Evolutionary conservation across 257 asterid genomes (phyloP).

Genomic region (Solanum arcanum): DNA sequence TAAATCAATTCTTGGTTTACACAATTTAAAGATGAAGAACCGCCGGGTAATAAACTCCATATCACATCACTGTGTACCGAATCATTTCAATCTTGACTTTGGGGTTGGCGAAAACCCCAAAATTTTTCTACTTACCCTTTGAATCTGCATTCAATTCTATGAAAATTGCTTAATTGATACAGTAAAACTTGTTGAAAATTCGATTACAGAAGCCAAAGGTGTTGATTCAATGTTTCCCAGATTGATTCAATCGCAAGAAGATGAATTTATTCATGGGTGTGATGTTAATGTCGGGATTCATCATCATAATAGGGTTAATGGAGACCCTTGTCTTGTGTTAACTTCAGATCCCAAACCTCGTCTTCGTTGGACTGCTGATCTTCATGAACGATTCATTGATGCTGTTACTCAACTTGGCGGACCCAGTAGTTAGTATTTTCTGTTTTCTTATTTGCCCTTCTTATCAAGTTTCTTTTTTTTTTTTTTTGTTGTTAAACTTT

Average conservation of each 20-base stretch:
- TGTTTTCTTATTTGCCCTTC: not conserved
- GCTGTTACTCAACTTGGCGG: conserved; percentile 90
- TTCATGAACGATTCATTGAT: conserved; percentile 72
- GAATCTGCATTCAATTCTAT: not conserved
- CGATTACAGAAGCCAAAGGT: not conserved
- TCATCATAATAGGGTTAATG: conserved; percentile 1
- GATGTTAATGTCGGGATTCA: not conserved
- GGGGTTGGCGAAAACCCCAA: not conserved
- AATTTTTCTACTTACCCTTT: not conserved
- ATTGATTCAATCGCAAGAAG: conserved; percentile 39
- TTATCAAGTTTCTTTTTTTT: not conserved
- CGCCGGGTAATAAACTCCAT: not conserved
- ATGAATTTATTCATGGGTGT: not conserved
- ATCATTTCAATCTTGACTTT: not conserved
- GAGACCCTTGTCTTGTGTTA: conserved; percentile 57
- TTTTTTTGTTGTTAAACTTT: not conserved
- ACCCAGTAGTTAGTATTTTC: conserved; percentile 47
- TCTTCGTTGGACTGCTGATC: conserved; percentile 78
- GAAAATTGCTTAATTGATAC: not conserved
- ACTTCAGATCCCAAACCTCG: conserved; percentile 80
- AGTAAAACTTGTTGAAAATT: not conserved
- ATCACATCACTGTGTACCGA: not conserved
- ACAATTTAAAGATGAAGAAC: not conserved
- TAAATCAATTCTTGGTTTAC: not conserved
- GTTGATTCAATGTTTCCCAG: conserved; percentile 37